phyloP scores from a whole-genome alignment of 164 flowering plant species.

The Chloranthus sessilifolius region DNA sequence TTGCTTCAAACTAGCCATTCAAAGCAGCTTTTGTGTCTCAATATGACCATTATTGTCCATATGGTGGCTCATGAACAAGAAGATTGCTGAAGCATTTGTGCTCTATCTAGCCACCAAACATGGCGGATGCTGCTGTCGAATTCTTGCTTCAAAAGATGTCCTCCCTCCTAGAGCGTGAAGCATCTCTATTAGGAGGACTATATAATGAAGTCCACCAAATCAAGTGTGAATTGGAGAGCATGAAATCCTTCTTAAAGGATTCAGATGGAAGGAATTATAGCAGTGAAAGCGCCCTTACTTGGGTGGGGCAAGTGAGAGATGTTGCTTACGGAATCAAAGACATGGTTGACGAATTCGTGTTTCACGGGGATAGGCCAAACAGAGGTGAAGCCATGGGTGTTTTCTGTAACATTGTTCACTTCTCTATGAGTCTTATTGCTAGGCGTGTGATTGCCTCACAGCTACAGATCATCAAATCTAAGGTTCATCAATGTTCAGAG shows the following conservation, averaged over 20 bases:
- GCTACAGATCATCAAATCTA: constrained; percentile 31
- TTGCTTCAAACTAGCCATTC: too few relatives aligned
- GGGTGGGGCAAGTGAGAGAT: neutral
- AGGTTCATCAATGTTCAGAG: constrained; percentile 11
- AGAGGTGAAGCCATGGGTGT: neutral
- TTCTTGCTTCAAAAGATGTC: neutral
- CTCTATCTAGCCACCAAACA: too few relatives aligned
- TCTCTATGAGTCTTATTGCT: constrained; percentile 14
- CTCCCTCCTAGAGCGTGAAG: neutral
- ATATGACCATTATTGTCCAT: too few relatives aligned
- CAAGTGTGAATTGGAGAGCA: neutral
- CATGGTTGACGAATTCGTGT: neutral
- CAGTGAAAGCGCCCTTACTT: neutral
- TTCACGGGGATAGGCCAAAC: neutral
- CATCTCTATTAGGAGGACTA: too few relatives aligned
- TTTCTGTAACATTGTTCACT: constrained; percentile 7
- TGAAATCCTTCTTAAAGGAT: constrained; percentile 1
- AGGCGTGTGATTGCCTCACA: constrained; percentile 22
- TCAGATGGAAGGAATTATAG: neutral
- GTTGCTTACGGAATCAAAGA: neutral
- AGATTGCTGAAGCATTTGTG: too few relatives aligned
- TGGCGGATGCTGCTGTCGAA: neutral
- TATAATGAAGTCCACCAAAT: neutral
- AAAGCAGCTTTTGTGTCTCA: too few relatives aligned
- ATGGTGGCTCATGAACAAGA: too few relatives aligned